Evolutionary conservation across 2,329 filamentous ascomycete species (phyloP), one percentile per base, ranked within the genome.

Genomic region (Xylariaceae sp.): DNA sequence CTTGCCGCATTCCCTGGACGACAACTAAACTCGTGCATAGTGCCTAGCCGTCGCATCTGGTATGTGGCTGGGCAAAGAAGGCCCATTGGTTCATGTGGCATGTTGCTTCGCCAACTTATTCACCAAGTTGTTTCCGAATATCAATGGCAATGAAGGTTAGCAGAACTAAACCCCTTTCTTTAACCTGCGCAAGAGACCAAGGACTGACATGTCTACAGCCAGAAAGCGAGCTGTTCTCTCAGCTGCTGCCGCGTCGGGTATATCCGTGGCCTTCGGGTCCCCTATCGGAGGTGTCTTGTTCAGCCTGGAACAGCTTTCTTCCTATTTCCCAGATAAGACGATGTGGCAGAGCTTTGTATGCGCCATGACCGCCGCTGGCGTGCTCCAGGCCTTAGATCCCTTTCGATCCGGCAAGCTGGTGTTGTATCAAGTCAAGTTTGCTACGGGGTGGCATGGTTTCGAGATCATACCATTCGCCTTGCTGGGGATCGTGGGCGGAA

Each of bases 321-420:
- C 97, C 72, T 97, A 97, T 72, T 97, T 97, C 68, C 92, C 94
- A 0, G 90, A 92, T 73, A 97, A 97, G 72, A 97, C 94, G 7
- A 97, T 99, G 94, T 99, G 94, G 94, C 94, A 96, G 70, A 96
- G 91, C 66, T 99, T 99, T 67, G 94, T 99, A 41, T 97, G 94
- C 66, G 94, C 94, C 68, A 97, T 97, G 91, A 89, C 95, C n/a
- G 94, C 91, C 12, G 92, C 94, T 19, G 89, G 97, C 39, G 90
- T 91, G 11, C 78, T 99, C 3, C 92, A 97, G 71, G 89, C 89
- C 4, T 82, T 96, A 58, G 94, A 99, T 68, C 94, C 94, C 3
- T 96, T 97, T 70, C 84, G 94, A 51, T 95, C 91, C 1, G 94
- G 92, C 51, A 95, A 99, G 71, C 86, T 97, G 51, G 94, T 97